Percentiles rank a stretch among this genome's conserved stretches.
Conservation (phyloP, 306 rosid genomes). For the Cucurbita moschata region DNA sequence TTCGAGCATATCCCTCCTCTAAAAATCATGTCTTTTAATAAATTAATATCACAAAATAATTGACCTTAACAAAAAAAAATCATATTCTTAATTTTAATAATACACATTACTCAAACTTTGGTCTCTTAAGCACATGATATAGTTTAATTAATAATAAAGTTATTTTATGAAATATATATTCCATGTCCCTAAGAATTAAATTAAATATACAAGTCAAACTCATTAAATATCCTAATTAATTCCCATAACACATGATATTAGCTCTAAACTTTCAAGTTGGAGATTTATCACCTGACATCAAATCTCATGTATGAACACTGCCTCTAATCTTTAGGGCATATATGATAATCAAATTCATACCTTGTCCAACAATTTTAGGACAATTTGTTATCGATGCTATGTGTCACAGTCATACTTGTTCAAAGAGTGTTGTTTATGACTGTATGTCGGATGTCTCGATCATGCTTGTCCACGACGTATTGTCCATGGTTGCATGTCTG, state of each 20-base stretch:
- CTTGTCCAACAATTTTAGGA: not conserved
- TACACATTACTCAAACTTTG: not conserved
- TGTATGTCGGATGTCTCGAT: too few species aligned
- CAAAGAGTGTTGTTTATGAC: too few species aligned
- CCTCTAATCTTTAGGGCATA: not conserved
- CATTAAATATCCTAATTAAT: not conserved
- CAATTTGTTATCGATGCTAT: not conserved
- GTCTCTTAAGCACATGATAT: not conserved
- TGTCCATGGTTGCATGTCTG: too few species aligned
- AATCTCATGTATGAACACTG: not conserved
- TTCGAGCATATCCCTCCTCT: not conserved
- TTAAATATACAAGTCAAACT: not conserved
- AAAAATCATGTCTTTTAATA: not conserved
- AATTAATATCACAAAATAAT: not conserved
- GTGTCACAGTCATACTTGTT: not conserved
- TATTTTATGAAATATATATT: not conserved
- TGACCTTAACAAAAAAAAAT: not conserved
- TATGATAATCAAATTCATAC: not conserved
- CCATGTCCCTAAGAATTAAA: not conserved
- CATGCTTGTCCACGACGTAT: too few species aligned
- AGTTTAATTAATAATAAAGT: not conserved
- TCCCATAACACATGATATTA: not conserved
- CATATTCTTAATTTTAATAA: not conserved
- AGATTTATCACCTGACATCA: constrained; percentile 2
- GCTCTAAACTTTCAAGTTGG: not conserved